phyloP scores from a whole-genome alignment of 2,329 filamentous ascomycete species.

The Talaromyces piceae region DNA sequence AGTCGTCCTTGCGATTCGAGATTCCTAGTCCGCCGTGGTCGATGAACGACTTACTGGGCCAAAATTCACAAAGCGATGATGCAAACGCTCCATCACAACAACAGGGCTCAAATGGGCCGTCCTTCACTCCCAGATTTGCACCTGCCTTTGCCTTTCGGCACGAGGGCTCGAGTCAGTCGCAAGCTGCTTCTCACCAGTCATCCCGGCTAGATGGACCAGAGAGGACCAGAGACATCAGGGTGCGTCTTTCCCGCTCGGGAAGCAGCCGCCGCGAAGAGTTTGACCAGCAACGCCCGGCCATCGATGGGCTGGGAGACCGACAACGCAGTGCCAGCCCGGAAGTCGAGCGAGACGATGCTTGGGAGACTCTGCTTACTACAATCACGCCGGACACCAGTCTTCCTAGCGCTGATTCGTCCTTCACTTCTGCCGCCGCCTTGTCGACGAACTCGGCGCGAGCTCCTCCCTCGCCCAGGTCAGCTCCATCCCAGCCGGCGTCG shows the following conservation, averaged over 20 bases:
- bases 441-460: constrained; percentile 21
- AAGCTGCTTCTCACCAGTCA: constrained; percentile 16
- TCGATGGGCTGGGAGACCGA: constrained; percentile 77
- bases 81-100: constrained; percentile 11
- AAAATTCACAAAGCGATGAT: constrained; percentile 16
- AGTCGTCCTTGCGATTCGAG: constrained; percentile 26
- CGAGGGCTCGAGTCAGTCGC: constrained; percentile 17
- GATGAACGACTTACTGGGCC: constrained; percentile 19
- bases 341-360: constrained; percentile 49
- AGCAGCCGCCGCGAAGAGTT: constrained; percentile 24
- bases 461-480: constrained; percentile 28
- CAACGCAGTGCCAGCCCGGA: constrained; percentile 70
- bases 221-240: constrained; percentile 14
- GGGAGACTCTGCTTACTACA: constrained; percentile 75
- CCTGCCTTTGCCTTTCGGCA: constrained; percentile 32
- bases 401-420: constrained; percentile 75
- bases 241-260: constrained; percentile 26
- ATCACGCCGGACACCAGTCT: constrained; percentile 74
- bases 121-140: constrained; percentile 38
- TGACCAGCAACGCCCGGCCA: constrained; percentile 16
- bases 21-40: constrained; percentile 22
- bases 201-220: constrained; percentile 18
- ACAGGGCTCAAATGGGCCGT: constrained; percentile 16
- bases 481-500: constrained; percentile 31
- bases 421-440: constrained; percentile 52